Base-by-base conservation (phyloP, 345 rosid genomes). In the Excoecaria cochinchinensis region DNA sequence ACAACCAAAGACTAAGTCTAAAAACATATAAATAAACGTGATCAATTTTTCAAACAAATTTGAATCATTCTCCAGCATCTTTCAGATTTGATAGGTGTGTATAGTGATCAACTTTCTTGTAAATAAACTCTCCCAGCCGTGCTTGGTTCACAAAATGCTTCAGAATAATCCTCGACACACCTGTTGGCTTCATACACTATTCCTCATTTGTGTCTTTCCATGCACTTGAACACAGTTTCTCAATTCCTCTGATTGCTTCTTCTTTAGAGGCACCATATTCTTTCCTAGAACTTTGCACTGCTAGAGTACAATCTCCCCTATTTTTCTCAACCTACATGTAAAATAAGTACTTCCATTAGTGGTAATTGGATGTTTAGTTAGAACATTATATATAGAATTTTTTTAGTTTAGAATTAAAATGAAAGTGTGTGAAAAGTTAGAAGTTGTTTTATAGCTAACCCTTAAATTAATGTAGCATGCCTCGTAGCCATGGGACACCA, bases 291-390 rank as follows among this genome's bases (percentile, higher is more conserved):
- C 71, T 39, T 17, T 74, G 19, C 4, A 74, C 56, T 4, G n/a
- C 40, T 0, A 72, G 67, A 39, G 67, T 24, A 17, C 24, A 15
- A 4, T 55, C 39, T 39, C 31, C 65, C 46, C 72, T 67, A 65
- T 55, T 53, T 46, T 53, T 61, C 71, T 74, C 77, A 46, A 12
- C 63, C 77, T 73, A 22, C 22, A 8, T 9, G 46, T 42, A 4
- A 42, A 42, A 15, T 15, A 24, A 2, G 4, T 40, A 15, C 1
- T 1, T 11, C 14, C 3, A 31, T 31, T 6, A 10, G 14, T 57
- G 2, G 9, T 8, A 36, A 51, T 7, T 2, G 17, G 13, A 51
- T 7, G 0, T 51, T 7, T 7, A 10, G 6, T 65, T 46, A 42
- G 4, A 44, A 31, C 5, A 14, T 5, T 1, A 42, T 6, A n/a